Evolutionary conservation across 306 rosid species (phyloP).

Genomic region (Heteromeles arbutifolia): DNA sequence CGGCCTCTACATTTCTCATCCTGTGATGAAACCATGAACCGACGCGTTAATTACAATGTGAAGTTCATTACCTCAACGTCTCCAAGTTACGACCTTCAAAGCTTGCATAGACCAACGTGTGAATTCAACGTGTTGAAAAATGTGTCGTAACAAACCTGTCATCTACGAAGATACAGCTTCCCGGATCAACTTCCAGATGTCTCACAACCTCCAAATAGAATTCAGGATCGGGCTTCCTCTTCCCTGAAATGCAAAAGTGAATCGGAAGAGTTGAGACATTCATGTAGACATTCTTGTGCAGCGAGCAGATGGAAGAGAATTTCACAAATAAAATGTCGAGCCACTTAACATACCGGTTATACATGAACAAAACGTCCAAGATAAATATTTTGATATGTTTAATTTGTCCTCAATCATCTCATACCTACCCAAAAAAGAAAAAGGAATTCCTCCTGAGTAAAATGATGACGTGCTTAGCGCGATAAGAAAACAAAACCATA

Average conservation of each 20-base stretch:
- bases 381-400: constrained; percentile 62
- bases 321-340: background rate
- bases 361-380: constrained; percentile 96
- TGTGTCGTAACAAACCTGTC: constrained; percentile 54
- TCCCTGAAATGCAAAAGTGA: constrained; percentile 43
- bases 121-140: background rate
- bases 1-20: constrained; percentile 65
- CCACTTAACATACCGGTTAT: constrained; percentile 35
- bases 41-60: background rate
- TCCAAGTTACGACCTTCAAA: background rate
- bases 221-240: constrained; percentile 85
- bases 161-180: constrained; percentile 66
- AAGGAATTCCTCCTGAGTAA: background rate
- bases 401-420: constrained; percentile 78
- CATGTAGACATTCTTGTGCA: background rate
- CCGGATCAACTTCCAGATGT: constrained; percentile 65
- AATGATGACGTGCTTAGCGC: constrained; percentile 4
- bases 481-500: constrained; percentile 15
- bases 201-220: constrained; percentile 58
- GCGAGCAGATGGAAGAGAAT: background rate
- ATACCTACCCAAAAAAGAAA: constrained; percentile 40
- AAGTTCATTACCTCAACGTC: background rate
- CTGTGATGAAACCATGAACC: constrained; percentile 23
- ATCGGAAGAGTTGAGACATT: background rate
- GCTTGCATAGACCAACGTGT: background rate